Evolutionary conservation across 345 rosid genomes (phyloP).

Genomic region (Dipteronia dyeriana): DNA sequence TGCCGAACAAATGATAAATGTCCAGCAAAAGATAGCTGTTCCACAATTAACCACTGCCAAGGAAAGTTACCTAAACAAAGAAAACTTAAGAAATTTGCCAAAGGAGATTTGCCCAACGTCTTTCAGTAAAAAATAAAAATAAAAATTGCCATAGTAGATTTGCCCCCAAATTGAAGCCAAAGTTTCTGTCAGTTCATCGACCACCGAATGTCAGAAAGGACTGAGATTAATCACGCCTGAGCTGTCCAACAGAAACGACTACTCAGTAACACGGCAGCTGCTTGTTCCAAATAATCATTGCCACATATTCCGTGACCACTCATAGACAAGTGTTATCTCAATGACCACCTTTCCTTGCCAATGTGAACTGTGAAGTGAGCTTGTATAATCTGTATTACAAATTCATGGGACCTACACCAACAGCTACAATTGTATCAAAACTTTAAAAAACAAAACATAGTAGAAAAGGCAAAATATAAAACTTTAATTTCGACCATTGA

Average conservation of each 20-base stretch:
- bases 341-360: slow-evolving; percentile 9
- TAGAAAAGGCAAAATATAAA: not conserved
- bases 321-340: slow-evolving; percentile 10
- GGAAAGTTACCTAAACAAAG: slow-evolving; percentile 31
- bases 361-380: slow-evolving; percentile 24
- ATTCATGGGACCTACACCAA: slow-evolving; percentile 50
- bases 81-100: slow-evolving; percentile 38
- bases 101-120: slow-evolving; percentile 58
- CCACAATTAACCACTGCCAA: slow-evolving; percentile 27
- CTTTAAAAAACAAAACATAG: slow-evolving; percentile 1
- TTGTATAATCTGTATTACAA: slow-evolving; percentile 30
- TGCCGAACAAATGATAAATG: slow-evolving; percentile 28
- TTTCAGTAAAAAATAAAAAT: slow-evolving; percentile 19
- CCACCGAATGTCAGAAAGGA: not conserved
- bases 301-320: slow-evolving; percentile 11
- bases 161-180: slow-evolving; percentile 35
- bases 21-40: slow-evolving; percentile 23
- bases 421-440: not conserved
- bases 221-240: slow-evolving; percentile 11
- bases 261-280: slow-evolving; percentile 29
- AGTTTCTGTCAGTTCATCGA: slow-evolving; percentile 20
- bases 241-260: slow-evolving; percentile 22
- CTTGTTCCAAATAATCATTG: slow-evolving; percentile 16
- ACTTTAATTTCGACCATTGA: not conserved
- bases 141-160: slow-evolving; percentile 52